Base-by-base conservation (phyloP, 192 early-diverging fungal genomes). In the Coemansia sp. region DNA sequence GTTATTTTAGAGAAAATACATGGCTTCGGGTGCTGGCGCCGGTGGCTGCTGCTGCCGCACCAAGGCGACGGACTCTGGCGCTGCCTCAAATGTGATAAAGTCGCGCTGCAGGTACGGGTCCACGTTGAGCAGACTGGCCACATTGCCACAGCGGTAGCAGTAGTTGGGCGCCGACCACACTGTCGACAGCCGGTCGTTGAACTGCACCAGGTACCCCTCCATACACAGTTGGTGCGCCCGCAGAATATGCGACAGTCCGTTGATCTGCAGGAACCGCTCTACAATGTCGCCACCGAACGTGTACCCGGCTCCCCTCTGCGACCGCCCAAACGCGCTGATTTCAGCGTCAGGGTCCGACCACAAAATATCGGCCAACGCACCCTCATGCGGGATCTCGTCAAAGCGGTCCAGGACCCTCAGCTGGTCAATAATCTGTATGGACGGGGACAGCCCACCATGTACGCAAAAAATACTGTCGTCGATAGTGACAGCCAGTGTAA, bases 121-220 rank as follows among this genome's bases (percentile, higher is more conserved):
- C 14, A 98, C 85, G 65, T 92, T 87, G 84, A 96, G 89, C 56
- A 99, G 91, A 33, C 93, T 91, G 8, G 95, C 95, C 19, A 97
- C 92, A 67, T 99, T 97, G 37, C 94, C 95, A 65, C 96, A 98
- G 24, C 96, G 85, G 77, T 98, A 98, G 70, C 96, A 98, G 77
- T 98, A 98, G 65, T 98, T 96, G 44, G 94, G 94, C 11, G 94
- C 95, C 35, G 90, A 92, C 97, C 97, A 97, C 18, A 90, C 88
- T 8, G 97, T 99, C 7, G 97, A 95, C 55, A 99, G 82, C 58
- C 93, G 92, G 57, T 97, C 90, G 60, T 98, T 80, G 38, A 80
- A 80, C 54, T 65, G 67, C 22, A 80, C 71, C 66, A 70, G 33
- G 83, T 91, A 99, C 12, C 97, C 95, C 70, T 99, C 97, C 80